A percentile compares a stretch with the other conserved stretches of the same genome.
Evolutionary conservation across 1,139 yeast genomes (phyloP).

Genomic region (Candida mesenterica): DNA sequence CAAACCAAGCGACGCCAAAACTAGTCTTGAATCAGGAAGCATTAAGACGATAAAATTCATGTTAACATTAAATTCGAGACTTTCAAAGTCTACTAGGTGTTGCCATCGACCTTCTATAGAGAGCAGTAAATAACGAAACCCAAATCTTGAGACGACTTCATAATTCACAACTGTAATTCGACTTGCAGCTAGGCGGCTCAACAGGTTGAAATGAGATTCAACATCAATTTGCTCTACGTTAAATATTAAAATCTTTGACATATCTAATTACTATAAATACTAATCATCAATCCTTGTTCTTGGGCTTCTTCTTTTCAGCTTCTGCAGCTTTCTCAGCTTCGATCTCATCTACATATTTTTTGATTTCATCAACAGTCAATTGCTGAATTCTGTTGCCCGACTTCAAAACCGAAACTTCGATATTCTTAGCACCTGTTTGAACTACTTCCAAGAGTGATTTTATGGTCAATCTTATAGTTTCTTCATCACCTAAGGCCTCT

Average conservation of each 20-base stretch:
- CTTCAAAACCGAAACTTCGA: constrained; percentile 85
- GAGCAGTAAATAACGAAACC: too few relatives aligned
- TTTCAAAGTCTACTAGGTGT: too few relatives aligned
- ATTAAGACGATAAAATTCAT: too few relatives aligned
- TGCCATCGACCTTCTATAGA: too few relatives aligned
- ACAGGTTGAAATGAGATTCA: too few relatives aligned
- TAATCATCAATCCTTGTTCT: constrained; percentile 33
- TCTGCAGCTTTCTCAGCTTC: constrained; percentile 92
- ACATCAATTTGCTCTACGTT: neutral
- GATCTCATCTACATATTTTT: constrained; percentile 72
- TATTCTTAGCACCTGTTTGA: constrained; percentile 95
- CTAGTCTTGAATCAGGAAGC: too few relatives aligned
- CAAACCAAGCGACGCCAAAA: too few relatives aligned
- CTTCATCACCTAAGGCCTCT: constrained; percentile 68
- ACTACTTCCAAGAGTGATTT: constrained; percentile 92
- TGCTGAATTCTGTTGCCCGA: constrained; percentile 57
- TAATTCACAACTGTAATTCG: too few relatives aligned
- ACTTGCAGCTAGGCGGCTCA: too few relatives aligned
- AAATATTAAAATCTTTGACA: too few relatives aligned
- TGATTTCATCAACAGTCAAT: constrained; percentile 71
- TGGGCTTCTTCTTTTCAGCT: constrained; percentile 79
- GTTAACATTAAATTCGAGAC: too few relatives aligned
- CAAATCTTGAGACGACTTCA: too few relatives aligned
- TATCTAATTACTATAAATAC: neutral
- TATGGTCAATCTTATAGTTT: constrained; percentile 77